Percentiles rank a stretch among this genome's conserved stretches.
Conservation (phyloP, 2,329 filamentous ascomycete genomes). For the Gremmenia infestans region DNA sequence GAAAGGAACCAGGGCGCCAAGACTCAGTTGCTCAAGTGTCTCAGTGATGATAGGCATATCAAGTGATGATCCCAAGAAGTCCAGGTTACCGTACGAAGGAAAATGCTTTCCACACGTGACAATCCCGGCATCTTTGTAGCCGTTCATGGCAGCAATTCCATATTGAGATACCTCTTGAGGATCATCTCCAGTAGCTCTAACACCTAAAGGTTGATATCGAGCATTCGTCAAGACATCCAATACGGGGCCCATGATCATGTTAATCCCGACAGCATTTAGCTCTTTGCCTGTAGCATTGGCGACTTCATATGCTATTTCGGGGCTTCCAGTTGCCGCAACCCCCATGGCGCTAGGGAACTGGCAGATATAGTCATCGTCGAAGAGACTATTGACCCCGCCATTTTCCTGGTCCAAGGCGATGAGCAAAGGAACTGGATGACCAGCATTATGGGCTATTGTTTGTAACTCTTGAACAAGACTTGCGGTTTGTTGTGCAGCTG, state of each 20-base stretch:
- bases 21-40: conserved; percentile 82
- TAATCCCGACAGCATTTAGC: conserved; percentile 87
- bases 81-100: conserved; percentile 90
- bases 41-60: conserved; percentile 96
- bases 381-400: conserved; percentile 94
- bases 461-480: conserved; percentile 86
- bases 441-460: conserved; percentile 83
- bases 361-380: conserved; percentile 91
- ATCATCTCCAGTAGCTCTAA: conserved; percentile 85
- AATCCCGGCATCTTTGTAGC: conserved; percentile 85
- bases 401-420: conserved; percentile 97
- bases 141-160: conserved; percentile 83
- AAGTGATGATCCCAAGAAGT: conserved; percentile 84
- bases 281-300: conserved; percentile 92
- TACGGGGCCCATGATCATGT: conserved; percentile 90
- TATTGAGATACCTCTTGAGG: conserved; percentile 93
- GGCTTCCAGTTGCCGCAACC: conserved; percentile 83
- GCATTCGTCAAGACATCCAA: conserved; percentile 92
- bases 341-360: conserved; percentile 98
- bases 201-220: conserved; percentile 82
- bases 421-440: conserved; percentile 80
- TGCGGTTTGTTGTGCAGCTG: conserved; percentile 88
- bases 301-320: conserved; percentile 80
- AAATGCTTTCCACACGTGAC: conserved; percentile 95
- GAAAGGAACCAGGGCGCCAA: conserved; percentile 90